Evolutionary conservation across 305 asterid species (phyloP).

Genomic region (Fraxinus sp.): DNA sequence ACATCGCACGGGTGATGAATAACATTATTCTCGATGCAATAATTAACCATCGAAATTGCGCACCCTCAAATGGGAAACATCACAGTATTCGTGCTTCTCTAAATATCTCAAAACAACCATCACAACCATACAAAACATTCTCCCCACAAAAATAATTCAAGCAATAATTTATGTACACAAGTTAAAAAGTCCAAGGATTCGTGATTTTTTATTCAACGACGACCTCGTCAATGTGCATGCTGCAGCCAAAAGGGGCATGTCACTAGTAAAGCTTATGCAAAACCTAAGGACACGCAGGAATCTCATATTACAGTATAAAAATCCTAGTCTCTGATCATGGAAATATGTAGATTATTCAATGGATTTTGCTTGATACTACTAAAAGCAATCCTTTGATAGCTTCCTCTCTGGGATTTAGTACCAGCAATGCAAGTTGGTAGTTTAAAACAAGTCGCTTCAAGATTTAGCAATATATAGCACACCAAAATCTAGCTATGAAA

Average conservation of each 20-base stretch:
- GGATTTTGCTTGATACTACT: not conserved
- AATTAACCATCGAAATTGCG: not conserved
- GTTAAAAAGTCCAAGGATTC: not conserved
- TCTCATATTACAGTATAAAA: not conserved
- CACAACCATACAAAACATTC: not conserved
- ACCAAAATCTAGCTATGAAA: not conserved
- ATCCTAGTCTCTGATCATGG: not conserved
- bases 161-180: not conserved
- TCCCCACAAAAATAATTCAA: not conserved
- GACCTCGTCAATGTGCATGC: not conserved
- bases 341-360: not conserved
- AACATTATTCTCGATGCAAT: not conserved
- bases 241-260: not conserved
- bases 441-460: not conserved
- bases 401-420: not conserved
- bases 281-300: not conserved
- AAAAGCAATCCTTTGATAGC: not conserved
- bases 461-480: not conserved
- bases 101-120: not conserved
- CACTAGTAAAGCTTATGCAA: not conserved
- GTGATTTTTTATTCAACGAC: not conserved
- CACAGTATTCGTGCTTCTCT: not conserved
- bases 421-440: not conserved
- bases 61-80: not conserved
- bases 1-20: not conserved